A percentile compares a stretch with the other conserved stretches of the same genome.
phyloP scores from a whole-genome alignment of 2,329 filamentous ascomycete genomes.

The Penicillium oxalicum region DNA sequence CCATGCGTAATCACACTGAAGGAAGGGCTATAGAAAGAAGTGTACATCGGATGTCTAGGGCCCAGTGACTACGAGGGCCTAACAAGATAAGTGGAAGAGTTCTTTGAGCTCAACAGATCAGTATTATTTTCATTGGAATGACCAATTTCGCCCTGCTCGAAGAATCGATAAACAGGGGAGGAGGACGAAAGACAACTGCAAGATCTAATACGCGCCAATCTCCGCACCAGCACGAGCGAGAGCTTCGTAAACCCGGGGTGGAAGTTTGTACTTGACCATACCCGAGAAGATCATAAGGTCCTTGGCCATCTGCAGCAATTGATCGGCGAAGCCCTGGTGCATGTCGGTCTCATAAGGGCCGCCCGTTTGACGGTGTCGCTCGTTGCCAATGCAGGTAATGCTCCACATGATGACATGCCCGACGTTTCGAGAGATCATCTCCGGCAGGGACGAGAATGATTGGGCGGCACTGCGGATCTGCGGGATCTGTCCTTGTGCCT shows the following conservation, averaged over 20 bases:
- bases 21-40: too few relatives aligned
- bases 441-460: conserved; percentile 70
- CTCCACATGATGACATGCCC: conserved; percentile 93
- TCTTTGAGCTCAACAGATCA: too few relatives aligned
- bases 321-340: conserved; percentile 52
- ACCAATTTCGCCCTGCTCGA: too few relatives aligned
- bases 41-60: too few relatives aligned
- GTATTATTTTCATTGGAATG: too few relatives aligned
- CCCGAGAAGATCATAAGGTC: conserved; percentile 93
- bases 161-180: not conserved
- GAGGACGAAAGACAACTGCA: not conserved
- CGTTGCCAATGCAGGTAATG: conserved; percentile 74
- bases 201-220: conserved; percentile 37
- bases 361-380: conserved; percentile 64
- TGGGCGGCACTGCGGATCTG: conserved; percentile 74
- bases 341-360: conserved; percentile 61
- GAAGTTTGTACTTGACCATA: conserved; percentile 84
- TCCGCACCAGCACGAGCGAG: conserved; percentile 75
- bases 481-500: conserved; percentile 66
- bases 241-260: conserved; percentile 79
- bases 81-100: too few relatives aligned
- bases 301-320: conserved; percentile 72
- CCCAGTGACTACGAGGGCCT: too few relatives aligned
- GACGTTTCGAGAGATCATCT: conserved; percentile 79
- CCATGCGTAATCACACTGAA: too few relatives aligned